Conservation (phyloP, 2,329 filamentous ascomycete species). For the Trichoderma afroharzianum region DNA sequence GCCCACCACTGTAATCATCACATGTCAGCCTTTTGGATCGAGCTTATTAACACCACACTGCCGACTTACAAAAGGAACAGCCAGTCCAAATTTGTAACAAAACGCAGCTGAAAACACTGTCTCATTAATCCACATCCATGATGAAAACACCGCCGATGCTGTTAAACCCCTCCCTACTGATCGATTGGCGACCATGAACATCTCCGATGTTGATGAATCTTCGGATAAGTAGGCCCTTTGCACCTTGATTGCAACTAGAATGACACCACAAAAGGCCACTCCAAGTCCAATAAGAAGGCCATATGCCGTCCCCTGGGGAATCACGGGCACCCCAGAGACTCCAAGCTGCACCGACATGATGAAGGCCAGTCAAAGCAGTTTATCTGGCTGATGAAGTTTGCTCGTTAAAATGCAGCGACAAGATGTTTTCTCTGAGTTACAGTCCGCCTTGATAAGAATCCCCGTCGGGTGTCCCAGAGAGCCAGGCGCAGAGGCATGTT, state of each 20-base stretch:
- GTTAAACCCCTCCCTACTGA: slow-evolving; percentile 9
- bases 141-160: slow-evolving; percentile 11
- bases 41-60: background rate
- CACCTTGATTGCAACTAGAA: slow-evolving; percentile 4
- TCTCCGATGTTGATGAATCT: slow-evolving; percentile 13
- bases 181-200: slow-evolving; percentile 16
- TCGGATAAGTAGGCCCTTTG: slow-evolving; percentile 8
- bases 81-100: slow-evolving; percentile 13
- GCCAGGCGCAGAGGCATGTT: background rate
- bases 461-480: background rate
- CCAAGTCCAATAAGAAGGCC: slow-evolving; percentile 12
- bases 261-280: slow-evolving; percentile 10
- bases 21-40: background rate
- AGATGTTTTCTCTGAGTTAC: too few species aligned
- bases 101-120: slow-evolving; percentile 12
- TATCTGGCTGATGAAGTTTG: too few species aligned
- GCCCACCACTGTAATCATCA: slow-evolving; percentile 8
- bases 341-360: slow-evolving; percentile 12
- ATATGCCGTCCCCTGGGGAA: slow-evolving; percentile 13
- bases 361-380: background rate
- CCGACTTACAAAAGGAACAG: slow-evolving; percentile 11
- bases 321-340: slow-evolving; percentile 6
- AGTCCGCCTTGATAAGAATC: background rate
- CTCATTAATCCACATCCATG: slow-evolving; percentile 16
- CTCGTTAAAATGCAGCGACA: background rate